Evolutionary conservation across 306 rosid species (phyloP).

Genomic region (Abrus pulchellus): DNA sequence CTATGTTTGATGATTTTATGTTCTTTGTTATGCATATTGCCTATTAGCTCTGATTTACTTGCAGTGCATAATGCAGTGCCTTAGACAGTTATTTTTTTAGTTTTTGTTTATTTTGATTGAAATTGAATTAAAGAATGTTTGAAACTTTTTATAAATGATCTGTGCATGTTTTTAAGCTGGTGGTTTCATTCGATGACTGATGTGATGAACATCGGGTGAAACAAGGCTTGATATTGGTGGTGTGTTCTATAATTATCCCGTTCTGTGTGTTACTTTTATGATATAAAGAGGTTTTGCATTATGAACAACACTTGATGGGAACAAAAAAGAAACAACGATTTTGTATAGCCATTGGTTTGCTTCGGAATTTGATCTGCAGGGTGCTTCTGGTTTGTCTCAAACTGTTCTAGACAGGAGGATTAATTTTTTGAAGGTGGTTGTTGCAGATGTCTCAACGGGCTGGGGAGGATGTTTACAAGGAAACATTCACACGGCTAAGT

Average conservation of each 20-base stretch:
- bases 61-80: not conserved
- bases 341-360: slow-evolving; percentile 15
- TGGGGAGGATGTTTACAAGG: too few species aligned
- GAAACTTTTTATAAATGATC: not conserved
- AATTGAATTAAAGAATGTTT: not conserved
- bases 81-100: not conserved
- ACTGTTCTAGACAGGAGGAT: too few species aligned
- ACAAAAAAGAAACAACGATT: not conserved
- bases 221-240: not conserved
- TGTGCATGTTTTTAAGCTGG: not conserved
- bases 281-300: not conserved
- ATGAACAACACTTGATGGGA: not conserved
- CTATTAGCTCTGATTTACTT: slow-evolving; percentile 1
- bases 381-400: too few species aligned
- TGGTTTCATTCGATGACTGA: not conserved
- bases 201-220: not conserved
- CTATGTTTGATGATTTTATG: not conserved
- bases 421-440: too few species aligned
- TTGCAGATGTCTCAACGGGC: too few species aligned
- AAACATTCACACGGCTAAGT: too few species aligned
- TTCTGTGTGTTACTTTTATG: not conserved
- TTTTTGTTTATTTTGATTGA: slow-evolving; percentile 19
- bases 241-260: not conserved
- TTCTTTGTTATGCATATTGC: not conserved
- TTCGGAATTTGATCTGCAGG: not conserved